phyloP scores from a whole-genome alignment of 2,329 filamentous ascomycete genomes.

The Helminthosporium solani region DNA sequence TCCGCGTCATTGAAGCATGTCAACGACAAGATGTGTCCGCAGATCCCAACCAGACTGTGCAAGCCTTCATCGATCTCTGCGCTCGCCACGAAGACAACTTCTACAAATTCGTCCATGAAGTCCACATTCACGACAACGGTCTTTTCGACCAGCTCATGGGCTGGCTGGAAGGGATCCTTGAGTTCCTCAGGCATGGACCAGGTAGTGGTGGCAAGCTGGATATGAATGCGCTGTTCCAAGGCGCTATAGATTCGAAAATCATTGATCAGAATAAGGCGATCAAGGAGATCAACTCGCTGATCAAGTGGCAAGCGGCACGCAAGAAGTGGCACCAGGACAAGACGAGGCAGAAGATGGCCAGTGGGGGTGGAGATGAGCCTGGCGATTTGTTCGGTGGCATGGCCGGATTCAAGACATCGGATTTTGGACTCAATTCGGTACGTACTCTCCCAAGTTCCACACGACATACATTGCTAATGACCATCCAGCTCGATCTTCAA shows the following conservation, averaged over 20 bases:
- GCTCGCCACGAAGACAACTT: constrained; percentile 94
- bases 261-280: constrained; percentile 74
- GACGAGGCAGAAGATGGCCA: constrained; percentile 98
- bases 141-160: constrained; percentile 95
- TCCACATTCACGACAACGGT: constrained; percentile 94
- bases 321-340: constrained; percentile 99
- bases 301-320: constrained; percentile 89
- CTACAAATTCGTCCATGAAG: constrained; percentile 98
- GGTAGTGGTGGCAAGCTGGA: constrained; percentile 77
- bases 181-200: constrained; percentile 86
- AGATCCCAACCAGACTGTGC: constrained; percentile 96
- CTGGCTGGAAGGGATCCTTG: constrained; percentile 93
- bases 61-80: constrained; percentile 96
- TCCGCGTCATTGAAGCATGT: constrained; percentile 70
- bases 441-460: constrained; percentile 13
- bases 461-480: background rate
- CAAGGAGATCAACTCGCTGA: constrained; percentile 78
- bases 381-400: constrained; percentile 42
- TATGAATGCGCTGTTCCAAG: constrained; percentile 90
- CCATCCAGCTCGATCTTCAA: constrained; percentile 66
- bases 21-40: constrained; percentile 80
- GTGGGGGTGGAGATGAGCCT: constrained; percentile 62
- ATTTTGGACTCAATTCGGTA: constrained; percentile 87
- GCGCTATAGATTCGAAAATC: constrained; percentile 65
- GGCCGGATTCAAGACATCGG: constrained; percentile 69